These are phyloP conservation scores for Colletotrichum liriopes DNA, from an alignment of 2,329 filamentous ascomycete genomes.

Conservation along the genomic window DNA sequence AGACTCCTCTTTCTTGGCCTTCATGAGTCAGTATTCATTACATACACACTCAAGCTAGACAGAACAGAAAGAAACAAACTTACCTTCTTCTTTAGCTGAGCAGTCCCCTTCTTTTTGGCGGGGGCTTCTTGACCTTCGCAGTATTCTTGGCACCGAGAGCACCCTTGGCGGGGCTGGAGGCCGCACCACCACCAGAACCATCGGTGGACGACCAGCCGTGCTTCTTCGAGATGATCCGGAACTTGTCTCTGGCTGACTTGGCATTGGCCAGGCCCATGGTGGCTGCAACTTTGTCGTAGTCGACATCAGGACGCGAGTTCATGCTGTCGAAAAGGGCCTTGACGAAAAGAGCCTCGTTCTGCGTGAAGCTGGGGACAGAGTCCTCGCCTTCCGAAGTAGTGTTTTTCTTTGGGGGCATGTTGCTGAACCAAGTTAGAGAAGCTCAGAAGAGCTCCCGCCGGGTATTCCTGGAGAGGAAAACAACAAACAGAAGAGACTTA, in stretches of 20 bases:
- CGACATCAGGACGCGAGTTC: conserved; percentile 56
- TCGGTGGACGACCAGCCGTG: conserved; percentile 56
- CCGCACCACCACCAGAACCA: conserved; percentile 18
- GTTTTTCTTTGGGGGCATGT: conserved; percentile 54
- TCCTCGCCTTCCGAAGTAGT: conserved; percentile 41
- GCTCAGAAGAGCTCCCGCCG: background rate
- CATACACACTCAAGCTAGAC: background rate
- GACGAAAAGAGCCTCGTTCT: conserved; percentile 56
- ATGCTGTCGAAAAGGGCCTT: conserved; percentile 61
- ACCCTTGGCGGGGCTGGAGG: conserved; percentile 46
- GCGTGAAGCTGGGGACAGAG: conserved; percentile 49
- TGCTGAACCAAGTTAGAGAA: conserved; percentile 16
- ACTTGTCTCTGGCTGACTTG: conserved; percentile 60
- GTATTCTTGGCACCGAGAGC: conserved; percentile 43
- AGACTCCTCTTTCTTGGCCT: conserved; percentile 11
- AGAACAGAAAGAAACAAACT: fast-evolving
- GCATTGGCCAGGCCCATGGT: conserved; percentile 55
- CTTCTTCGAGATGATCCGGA: conserved; percentile 57
- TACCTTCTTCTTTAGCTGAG: conserved; percentile 48
- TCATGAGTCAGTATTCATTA: background rate
- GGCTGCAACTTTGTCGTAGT: conserved; percentile 58
- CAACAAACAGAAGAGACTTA: background rate
- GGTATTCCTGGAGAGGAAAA: background rate
- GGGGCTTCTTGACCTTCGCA: conserved; percentile 54
- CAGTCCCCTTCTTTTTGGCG: conserved; percentile 49